Evolutionary conservation across 2,329 filamentous ascomycete species (phyloP), one percentile per base, ranked within the genome.

Genomic region (Talaromyces rugulosus): DNA sequence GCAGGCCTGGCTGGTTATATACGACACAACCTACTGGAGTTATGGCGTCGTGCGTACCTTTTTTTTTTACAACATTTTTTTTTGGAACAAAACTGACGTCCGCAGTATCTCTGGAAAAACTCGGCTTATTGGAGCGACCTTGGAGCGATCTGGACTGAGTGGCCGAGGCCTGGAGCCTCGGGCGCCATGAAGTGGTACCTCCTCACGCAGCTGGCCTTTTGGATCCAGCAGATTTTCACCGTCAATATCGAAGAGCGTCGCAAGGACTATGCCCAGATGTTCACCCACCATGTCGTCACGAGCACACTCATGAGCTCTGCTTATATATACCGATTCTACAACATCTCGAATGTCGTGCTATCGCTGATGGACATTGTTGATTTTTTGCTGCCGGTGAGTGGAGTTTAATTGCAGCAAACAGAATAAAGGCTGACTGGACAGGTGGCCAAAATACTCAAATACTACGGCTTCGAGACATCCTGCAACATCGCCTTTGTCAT

Each of bases 231-330:
- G 78, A 90, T 98, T 66, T 81, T 97, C 34, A 91, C 97, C 62
- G 91, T 98, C 74, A 89, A 97, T 77, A 92, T 98, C 63, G 95
- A 99, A 77, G 91, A 96, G 78, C 87, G 90, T 67, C 86, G 95
- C 71, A 98, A 98, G 79, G 95, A 99, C 70, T 89, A 97, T 77
- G 90, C 87, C 80, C 94, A 98, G 77, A 98, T 98, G 95, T 87
- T 98, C 68, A 89, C 87, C 18, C 95, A 98, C 76, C 95, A 99
- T 78, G 85, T 97, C 72, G 87, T 98, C 73, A 99, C 95, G 23
- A 91, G 88, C 70, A 81, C 82, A 5, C 86, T 99, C 52, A 87
- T 99, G 66, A 87, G 87, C 62, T 84, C 87, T 34, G 94, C 90
- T 66, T 98, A 98, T 75, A 85, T 87, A 67, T 96, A 96, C 74